These are phyloP conservation scores for Priceomyces fermenticarens DNA, from an alignment of 805 yeast genomes.

Conservation along the genomic window DNA sequence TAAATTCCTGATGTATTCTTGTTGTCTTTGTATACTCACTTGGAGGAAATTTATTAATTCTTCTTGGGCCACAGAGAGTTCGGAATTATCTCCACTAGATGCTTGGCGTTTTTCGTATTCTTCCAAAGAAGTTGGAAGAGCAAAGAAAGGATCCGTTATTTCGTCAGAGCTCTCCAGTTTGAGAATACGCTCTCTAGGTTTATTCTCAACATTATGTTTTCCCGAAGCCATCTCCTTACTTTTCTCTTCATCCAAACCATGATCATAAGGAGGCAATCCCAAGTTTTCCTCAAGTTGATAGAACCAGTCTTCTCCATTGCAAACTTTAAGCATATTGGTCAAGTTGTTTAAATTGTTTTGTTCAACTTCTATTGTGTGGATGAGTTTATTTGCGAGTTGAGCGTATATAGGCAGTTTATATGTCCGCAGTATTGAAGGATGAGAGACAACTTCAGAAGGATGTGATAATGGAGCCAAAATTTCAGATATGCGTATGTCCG, in stretches of 20 bases:
- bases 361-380: conserved; percentile 77
- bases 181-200: conserved; percentile 5
- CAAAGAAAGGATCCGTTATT: conserved; percentile 42
- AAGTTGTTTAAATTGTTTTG: conserved; percentile 72
- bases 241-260: conserved; percentile 40
- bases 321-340: conserved; percentile 67
- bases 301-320: conserved; percentile 84
- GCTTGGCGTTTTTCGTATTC: conserved; percentile 22
- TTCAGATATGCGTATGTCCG: conserved; percentile 31
- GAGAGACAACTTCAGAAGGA: conserved; percentile 73
- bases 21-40: conserved; percentile 48
- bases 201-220: conserved; percentile 1
- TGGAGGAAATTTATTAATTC: conserved; percentile 42
- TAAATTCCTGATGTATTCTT: conserved; percentile 82
- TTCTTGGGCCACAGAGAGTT: conserved; percentile 58
- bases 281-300: conserved; percentile 62
- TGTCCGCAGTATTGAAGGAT: conserved; percentile 65
- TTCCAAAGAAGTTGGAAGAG: conserved; percentile 51
- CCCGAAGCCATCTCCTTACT: conserved; percentile 10
- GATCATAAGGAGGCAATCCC: conserved; percentile 68
- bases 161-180: conserved; percentile 17
- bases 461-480: conserved; percentile 75
- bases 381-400: conserved; percentile 64
- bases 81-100: conserved; percentile 23
- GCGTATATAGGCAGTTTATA: conserved; percentile 53